phyloP scores from a whole-genome alignment of 306 rosid species.

The Rubus parviflorus region DNA sequence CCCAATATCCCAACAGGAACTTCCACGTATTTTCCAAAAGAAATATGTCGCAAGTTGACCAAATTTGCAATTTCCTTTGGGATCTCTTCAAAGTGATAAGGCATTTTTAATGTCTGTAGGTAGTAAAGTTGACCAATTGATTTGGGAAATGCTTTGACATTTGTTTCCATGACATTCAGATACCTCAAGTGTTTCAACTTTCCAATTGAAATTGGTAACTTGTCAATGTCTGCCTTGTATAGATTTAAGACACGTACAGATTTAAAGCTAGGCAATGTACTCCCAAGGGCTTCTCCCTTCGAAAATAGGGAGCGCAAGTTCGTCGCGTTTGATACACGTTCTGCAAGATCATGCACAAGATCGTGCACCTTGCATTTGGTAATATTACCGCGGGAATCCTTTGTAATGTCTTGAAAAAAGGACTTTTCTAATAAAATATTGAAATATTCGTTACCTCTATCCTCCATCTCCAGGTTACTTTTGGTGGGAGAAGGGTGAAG shows the following conservation, averaged over 20 bases:
- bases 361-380: neutral
- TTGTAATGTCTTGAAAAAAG: neutral
- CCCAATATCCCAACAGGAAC: neutral
- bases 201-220: neutral
- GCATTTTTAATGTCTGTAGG: neutral
- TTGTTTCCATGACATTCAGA: neutral
- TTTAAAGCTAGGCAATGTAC: neutral
- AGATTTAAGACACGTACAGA: neutral
- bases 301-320: neutral
- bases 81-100: neutral
- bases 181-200: constrained; percentile 3
- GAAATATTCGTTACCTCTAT: neutral
- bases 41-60: neutral
- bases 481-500: neutral
- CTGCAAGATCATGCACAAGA: neutral
- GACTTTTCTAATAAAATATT: neutral
- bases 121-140: neutral
- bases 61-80: neutral
- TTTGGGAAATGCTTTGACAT: neutral
- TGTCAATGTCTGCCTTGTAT: neutral
- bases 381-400: neutral
- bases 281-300: neutral
- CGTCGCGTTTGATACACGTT: neutral
- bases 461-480: neutral
- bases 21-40: neutral